Percentiles rank a stretch among this genome's conserved stretches.
These are phyloP conservation scores for Starmerella sp. DNA, from an alignment of 805 yeast genomes.

Conservation along the genomic window DNA sequence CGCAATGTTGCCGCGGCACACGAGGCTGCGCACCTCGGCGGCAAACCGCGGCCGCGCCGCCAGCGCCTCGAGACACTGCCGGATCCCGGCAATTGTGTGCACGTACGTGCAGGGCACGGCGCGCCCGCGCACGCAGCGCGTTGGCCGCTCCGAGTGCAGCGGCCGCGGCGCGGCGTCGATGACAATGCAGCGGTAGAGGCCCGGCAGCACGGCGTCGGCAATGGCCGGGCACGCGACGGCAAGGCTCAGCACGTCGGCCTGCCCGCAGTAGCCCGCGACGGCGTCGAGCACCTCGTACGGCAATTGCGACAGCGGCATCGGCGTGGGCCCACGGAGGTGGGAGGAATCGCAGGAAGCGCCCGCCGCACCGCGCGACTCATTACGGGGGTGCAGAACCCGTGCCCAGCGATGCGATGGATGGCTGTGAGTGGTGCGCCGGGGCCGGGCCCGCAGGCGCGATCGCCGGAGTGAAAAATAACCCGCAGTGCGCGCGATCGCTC, in stretches of 20 bases:
- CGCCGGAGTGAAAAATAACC: no score
- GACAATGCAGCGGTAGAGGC: slow-evolving; percentile 26
- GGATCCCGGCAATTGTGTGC: slow-evolving; percentile 28
- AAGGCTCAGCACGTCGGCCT: slow-evolving; percentile 28
- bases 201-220: slow-evolving; percentile 20
- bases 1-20: slow-evolving; percentile 20
- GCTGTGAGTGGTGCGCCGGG: background rate
- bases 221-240: slow-evolving; percentile 23
- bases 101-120: slow-evolving; percentile 21
- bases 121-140: background rate
- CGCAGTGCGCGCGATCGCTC: no score
- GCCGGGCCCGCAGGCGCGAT: background rate
- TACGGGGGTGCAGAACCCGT: background rate
- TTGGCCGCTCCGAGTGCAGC: slow-evolving; percentile 17
- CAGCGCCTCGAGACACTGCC: slow-evolving; percentile 25
- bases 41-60: slow-evolving; percentile 12
- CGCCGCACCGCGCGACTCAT: background rate
- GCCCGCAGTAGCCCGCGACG: slow-evolving; percentile 25
- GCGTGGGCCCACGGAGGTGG: background rate
- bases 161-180: slow-evolving; percentile 27
- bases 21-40: slow-evolving; percentile 17
- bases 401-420: background rate
- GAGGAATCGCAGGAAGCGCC: no score
- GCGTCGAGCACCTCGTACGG: slow-evolving; percentile 25
- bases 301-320: slow-evolving; percentile 14